Percentiles rank a stretch among this genome's conserved stretches.
Conservation (phyloP, 192 early-diverging fungal genomes). For the Cetraspora pellucida region DNA sequence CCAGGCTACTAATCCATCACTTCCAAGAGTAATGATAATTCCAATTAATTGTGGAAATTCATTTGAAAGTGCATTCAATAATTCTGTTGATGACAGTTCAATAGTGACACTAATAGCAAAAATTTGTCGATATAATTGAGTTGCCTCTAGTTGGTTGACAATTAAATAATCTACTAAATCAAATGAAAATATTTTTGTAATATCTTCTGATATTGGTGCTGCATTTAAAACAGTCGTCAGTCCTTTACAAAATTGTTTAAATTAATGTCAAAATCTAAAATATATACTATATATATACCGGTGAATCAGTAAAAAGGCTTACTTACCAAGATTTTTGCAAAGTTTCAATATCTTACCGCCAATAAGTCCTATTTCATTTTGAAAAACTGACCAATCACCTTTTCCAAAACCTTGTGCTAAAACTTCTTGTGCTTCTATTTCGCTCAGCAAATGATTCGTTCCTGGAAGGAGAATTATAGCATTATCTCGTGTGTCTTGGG, state of each 20-base stretch:
- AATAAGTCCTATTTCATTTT: constrained; percentile 78
- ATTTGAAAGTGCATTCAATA: constrained; percentile 39
- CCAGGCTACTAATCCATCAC: constrained; percentile 61
- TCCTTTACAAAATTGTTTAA: constrained; percentile 38
- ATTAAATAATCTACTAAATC: constrained; percentile 74
- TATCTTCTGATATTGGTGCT: constrained; percentile 65
- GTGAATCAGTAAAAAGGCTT: background rate
- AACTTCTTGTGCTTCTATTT: constrained; percentile 51
- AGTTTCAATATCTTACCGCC: constrained; percentile 65
- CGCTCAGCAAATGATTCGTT: constrained; percentile 65
- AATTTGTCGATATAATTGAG: constrained; percentile 43
- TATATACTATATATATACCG: background rate
- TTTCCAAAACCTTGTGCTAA: constrained; percentile 50
- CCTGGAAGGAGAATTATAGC: constrained; percentile 84
- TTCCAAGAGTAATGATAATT: constrained; percentile 71
- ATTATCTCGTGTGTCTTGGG: constrained; percentile 72
- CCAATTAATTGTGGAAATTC: constrained; percentile 52
- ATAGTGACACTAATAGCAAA: background rate
- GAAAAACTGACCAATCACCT: constrained; percentile 81
- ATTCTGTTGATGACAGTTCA: constrained; percentile 3
- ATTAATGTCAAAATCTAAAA: constrained; percentile 12
- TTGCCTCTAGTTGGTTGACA: constrained; percentile 80
- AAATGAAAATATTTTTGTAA: constrained; percentile 52
- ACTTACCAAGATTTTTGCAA: constrained; percentile 54
- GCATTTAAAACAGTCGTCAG: constrained; percentile 84